phyloP scores from a whole-genome alignment of 495 filamentous ascomycete genomes.

The Pseudevernia furfuracea region DNA sequence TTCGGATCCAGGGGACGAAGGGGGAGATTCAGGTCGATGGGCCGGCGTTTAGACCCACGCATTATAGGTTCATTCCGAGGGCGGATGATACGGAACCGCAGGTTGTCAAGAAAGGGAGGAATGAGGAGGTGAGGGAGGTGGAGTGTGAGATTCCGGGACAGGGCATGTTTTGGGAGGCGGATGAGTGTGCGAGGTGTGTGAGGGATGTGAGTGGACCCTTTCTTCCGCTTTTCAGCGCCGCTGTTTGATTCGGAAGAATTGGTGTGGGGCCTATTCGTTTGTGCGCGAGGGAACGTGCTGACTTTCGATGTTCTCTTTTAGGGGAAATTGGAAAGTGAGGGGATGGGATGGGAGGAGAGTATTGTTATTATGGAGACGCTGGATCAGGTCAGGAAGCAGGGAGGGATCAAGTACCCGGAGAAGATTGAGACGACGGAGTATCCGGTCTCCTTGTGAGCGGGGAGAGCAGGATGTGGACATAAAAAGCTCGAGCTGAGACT shows the following conservation, averaged over 20 bases:
- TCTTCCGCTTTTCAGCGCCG: background rate
- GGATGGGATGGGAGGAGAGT: slow-evolving; percentile 71
- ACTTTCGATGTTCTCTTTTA: background rate
- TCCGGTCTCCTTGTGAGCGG: slow-evolving; percentile 28
- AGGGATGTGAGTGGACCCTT: slow-evolving; percentile 46
- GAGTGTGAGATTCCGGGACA: slow-evolving; percentile 59
- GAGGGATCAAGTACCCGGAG: slow-evolving; percentile 70
- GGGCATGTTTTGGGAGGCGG: slow-evolving; percentile 94
- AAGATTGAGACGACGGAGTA: slow-evolving; percentile 72
- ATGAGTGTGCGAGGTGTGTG: slow-evolving; percentile 77
- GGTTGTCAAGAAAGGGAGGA: slow-evolving; percentile 38
- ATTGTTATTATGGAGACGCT: slow-evolving; percentile 89
- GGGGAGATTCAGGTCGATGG: slow-evolving; percentile 82
- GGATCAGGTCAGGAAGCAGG: slow-evolving; percentile 78
- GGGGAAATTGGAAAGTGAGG: slow-evolving; percentile 65
- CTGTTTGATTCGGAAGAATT: background rate
- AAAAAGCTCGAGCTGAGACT: background rate
- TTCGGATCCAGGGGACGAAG: slow-evolving; percentile 75
- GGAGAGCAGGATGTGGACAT: background rate
- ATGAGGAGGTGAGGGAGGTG: slow-evolving; percentile 46
- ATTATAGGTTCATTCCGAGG: slow-evolving; percentile 51
- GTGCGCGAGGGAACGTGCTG: background rate
- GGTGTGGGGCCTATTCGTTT: too few relatives aligned
- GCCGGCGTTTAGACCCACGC: slow-evolving; percentile 60
- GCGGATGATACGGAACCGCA: slow-evolving; percentile 34